Evolutionary conservation across 352 stramenopile species (phyloP).

Genomic region (Globisporangium spiculum): DNA sequence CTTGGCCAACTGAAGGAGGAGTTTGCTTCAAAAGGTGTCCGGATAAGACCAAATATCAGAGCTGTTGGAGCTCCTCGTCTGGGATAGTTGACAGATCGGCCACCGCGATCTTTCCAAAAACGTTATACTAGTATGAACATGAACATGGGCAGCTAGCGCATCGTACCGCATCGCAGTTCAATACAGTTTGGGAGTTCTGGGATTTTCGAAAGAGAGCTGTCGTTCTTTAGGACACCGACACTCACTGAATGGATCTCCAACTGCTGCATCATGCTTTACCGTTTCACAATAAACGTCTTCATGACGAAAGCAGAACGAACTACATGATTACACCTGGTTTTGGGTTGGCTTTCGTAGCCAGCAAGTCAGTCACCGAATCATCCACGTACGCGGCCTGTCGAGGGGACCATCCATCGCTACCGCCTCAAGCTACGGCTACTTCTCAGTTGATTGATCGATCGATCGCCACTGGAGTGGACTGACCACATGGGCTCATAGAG

Average conservation of each 20-base stretch:
- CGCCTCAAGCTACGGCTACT: background rate
- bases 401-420: background rate
- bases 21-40: background rate
- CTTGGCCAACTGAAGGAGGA: background rate
- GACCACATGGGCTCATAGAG: background rate
- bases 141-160: too few relatives aligned
- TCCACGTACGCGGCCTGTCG: background rate
- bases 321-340: background rate
- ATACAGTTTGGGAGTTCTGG: background rate
- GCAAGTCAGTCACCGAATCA: background rate
- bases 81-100: background rate
- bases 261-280: background rate
- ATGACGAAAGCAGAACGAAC: background rate
- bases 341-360: background rate
- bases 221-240: background rate
- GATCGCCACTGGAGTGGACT: background rate
- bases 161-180: background rate
- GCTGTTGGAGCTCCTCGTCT: background rate
- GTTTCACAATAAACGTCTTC: background rate
- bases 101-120: background rate
- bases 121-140: background rate
- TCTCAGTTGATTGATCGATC: constrained; percentile 2
- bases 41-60: background rate
- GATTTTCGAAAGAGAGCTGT: background rate
- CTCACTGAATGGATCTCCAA: background rate